Conservation (phyloP, 2,329 filamentous ascomycete genomes). For the Fusarium marasasianum region DNA sequence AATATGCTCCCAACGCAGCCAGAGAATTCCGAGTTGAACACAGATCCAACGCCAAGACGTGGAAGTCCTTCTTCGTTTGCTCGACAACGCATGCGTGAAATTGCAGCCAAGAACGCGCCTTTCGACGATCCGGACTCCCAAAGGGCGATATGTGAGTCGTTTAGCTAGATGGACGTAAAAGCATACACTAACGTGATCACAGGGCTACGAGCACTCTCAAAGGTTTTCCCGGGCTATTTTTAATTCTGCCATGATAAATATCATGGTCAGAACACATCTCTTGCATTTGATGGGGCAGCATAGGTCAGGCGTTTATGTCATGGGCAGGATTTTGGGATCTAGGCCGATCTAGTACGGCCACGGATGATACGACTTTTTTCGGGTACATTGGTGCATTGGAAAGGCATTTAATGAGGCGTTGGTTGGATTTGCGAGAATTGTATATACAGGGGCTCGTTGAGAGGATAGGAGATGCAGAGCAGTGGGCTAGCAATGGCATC, state of each 20-base stretch:
- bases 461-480: neutral
- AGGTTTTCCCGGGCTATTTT: slow-evolving; percentile 55
- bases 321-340: slow-evolving; percentile 20
- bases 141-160: slow-evolving; percentile 52
- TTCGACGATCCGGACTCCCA: slow-evolving; percentile 55
- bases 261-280: slow-evolving; percentile 18
- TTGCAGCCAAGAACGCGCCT: slow-evolving; percentile 54
- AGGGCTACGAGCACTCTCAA: slow-evolving; percentile 56
- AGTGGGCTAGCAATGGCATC: neutral
- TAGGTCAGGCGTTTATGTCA: slow-evolving; percentile 45
- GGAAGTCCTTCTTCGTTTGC: slow-evolving; percentile 56
- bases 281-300: slow-evolving; percentile 36
- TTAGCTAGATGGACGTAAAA: neutral
- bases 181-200: slow-evolving; percentile 19
- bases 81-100: slow-evolving; percentile 55
- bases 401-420: slow-evolving; percentile 35
- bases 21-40: slow-evolving; percentile 46
- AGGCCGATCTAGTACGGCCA: slow-evolving; percentile 21
- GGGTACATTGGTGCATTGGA: slow-evolving; percentile 27
- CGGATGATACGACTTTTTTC: slow-evolving; percentile 22
- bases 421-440: slow-evolving; percentile 19
- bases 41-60: slow-evolving; percentile 45
- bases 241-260: slow-evolving; percentile 23
- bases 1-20: slow-evolving; percentile 51
- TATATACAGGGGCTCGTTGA: neutral